A percentile compares a stretch with the other conserved stretches of the same genome.
Conservation (phyloP, 805 yeast genomes). For the Scheffersomyces amazonensis region DNA sequence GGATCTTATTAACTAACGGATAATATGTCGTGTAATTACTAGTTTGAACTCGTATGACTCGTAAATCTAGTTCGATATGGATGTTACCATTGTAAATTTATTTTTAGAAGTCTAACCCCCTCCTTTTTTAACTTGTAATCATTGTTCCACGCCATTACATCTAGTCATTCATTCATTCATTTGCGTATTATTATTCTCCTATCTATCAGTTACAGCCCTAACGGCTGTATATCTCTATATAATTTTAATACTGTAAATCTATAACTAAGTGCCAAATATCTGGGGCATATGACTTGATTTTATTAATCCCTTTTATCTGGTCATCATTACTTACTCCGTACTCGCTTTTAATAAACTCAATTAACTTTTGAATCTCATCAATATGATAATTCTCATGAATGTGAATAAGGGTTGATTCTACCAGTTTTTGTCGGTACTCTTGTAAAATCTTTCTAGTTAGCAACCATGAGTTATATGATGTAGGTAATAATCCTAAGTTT, state of each 20-base stretch:
- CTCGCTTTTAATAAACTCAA: conserved; percentile 9
- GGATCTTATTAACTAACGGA: no score
- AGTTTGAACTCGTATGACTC: no score
- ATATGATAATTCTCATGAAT: conserved; percentile 73
- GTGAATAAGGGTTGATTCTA: conserved; percentile 41
- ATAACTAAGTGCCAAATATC: conserved; percentile 75
- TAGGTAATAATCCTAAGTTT: conserved; percentile 77
- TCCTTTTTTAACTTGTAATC: no score
- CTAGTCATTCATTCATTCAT: no score
- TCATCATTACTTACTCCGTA: conserved; percentile 11
- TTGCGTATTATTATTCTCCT: no score
- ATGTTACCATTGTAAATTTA: no score
- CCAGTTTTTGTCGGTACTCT: conserved; percentile 3
- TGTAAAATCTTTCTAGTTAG: conserved; percentile 30
- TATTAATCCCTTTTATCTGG: conserved; percentile 45
- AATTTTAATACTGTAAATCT: conserved; percentile 12
- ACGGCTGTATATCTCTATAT: neutral
- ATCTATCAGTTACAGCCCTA: no score
- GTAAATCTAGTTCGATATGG: no score
- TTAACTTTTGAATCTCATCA: conserved; percentile 34
- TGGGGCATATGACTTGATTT: conserved; percentile 84
- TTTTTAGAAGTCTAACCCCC: no score
- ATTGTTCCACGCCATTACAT: no score
- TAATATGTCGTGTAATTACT: no score
- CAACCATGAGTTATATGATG: conserved; percentile 62